phyloP scores from a whole-genome alignment of 1,284 basidiomycete species.

The Blastosporella zonata region DNA sequence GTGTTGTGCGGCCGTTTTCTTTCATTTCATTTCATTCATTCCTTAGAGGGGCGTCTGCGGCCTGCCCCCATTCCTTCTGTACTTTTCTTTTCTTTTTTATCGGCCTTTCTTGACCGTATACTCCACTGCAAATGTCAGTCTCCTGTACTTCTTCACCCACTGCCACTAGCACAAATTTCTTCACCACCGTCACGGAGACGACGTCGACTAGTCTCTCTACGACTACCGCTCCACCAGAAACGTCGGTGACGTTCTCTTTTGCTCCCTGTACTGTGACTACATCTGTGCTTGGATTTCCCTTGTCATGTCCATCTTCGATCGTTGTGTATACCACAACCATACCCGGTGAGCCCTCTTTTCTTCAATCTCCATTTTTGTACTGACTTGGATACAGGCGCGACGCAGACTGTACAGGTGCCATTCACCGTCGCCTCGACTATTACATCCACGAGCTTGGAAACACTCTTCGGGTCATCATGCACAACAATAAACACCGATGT shows the following conservation, averaged over 20 bases:
- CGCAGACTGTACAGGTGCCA: slow-evolving; percentile 30
- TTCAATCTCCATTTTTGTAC: slow-evolving; percentile 2
- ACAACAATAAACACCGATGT: slow-evolving; percentile 21
- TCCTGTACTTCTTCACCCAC: slow-evolving; percentile 24
- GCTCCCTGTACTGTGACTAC: slow-evolving; percentile 9
- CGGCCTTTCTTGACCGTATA: slow-evolving; percentile 13
- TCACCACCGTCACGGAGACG: slow-evolving; percentile 18
- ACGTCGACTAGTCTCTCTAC: slow-evolving; percentile 19
- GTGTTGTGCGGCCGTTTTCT: slow-evolving; percentile 10
- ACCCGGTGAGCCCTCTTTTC: slow-evolving; percentile 23
- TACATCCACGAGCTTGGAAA: slow-evolving; percentile 25
- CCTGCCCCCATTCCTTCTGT: slow-evolving; percentile 12
- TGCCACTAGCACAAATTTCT: slow-evolving; percentile 22
- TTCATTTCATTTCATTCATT: slow-evolving; percentile 15
- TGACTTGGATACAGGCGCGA: slow-evolving; percentile 21
- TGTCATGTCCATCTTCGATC: slow-evolving; percentile 21
- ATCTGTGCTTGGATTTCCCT: slow-evolving; percentile 9
- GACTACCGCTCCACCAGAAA: slow-evolving; percentile 23
- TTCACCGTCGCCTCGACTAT: slow-evolving; percentile 29
- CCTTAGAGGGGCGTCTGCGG: slow-evolving; percentile 16
- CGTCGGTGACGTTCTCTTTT: slow-evolving; percentile 14
- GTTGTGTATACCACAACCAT: slow-evolving; percentile 26
- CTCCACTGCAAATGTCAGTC: slow-evolving; percentile 21
- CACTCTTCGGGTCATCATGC: slow-evolving; percentile 37
- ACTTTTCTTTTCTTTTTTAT: slow-evolving; percentile 5